A percentile compares a stretch with the other conserved stretches of the same genome.
Evolutionary conservation across 2,329 filamentous ascomycete species (phyloP).

Genomic region (Rhinocladiella similis): DNA sequence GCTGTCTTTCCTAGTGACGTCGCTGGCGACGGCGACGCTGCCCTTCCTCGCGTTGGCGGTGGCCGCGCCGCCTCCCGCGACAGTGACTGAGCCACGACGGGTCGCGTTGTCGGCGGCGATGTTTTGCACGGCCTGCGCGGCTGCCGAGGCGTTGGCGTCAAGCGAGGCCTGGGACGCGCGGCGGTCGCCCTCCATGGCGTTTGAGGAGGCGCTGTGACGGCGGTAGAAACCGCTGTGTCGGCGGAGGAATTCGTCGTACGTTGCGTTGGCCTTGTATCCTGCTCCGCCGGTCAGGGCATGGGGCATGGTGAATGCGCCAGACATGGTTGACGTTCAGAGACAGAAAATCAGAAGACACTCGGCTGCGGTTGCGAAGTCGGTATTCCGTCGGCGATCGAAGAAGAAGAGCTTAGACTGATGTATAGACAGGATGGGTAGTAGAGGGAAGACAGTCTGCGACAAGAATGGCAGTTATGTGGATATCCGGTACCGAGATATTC

Average conservation of each 20-base stretch:
- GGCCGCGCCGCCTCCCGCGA: slow-evolving; percentile 24
- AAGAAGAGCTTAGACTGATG: too few relatives aligned
- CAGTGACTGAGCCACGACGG: slow-evolving; percentile 18
- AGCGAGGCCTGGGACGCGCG: slow-evolving; percentile 23
- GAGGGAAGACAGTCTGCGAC: too few relatives aligned
- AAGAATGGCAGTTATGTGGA: too few relatives aligned
- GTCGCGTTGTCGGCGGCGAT: slow-evolving; percentile 16
- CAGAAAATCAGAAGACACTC: not conserved
- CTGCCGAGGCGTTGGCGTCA: slow-evolving; percentile 19
- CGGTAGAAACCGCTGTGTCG: slow-evolving; percentile 29
- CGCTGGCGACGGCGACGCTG: slow-evolving; percentile 29
- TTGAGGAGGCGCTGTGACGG: slow-evolving; percentile 28
- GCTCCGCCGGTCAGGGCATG: slow-evolving; percentile 28
- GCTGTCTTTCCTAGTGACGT: slow-evolving; percentile 28
- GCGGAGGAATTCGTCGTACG: slow-evolving; percentile 30
- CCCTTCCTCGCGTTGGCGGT: slow-evolving; percentile 26
- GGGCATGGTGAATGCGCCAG: slow-evolving; percentile 29
- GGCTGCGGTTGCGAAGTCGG: not conserved
- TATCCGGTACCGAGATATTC: too few relatives aligned
- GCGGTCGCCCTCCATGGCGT: slow-evolving; percentile 26
- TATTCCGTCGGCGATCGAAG: too few relatives aligned
- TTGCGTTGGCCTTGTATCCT: slow-evolving; percentile 30
- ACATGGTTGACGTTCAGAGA: slow-evolving; percentile 20
- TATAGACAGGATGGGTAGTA: too few relatives aligned
- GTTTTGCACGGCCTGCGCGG: slow-evolving; percentile 23